These are phyloP conservation scores for Trypanosoma scelopori DNA, from an alignment of 208 protist genomes.

Conservation along the genomic window DNA sequence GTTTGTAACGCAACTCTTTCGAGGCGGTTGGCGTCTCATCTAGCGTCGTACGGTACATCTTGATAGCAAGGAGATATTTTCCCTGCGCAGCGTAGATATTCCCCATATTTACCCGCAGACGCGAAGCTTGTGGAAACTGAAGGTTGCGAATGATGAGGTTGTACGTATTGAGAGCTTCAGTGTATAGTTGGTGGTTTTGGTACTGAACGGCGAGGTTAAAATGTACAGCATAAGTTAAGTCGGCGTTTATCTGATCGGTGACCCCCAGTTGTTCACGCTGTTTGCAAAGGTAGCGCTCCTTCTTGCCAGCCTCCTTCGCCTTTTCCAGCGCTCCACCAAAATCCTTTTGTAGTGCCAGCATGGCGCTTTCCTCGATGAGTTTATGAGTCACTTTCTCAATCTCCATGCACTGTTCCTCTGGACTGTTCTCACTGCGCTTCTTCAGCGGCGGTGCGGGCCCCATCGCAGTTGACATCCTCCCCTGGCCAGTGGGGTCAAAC, in stretches of 20 bases:
- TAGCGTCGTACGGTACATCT: slow-evolving; percentile 96
- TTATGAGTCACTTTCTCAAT: slow-evolving; percentile 93
- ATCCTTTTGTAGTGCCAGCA: slow-evolving; percentile 85
- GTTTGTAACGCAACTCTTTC: slow-evolving; percentile 93
- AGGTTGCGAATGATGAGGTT: slow-evolving; percentile 95
- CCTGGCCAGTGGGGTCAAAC: slow-evolving; percentile 86
- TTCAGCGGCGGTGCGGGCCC: slow-evolving; percentile 90
- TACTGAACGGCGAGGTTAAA: slow-evolving; percentile 97
- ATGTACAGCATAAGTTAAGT: slow-evolving; percentile 95
- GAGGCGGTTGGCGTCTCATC: slow-evolving; percentile 92
- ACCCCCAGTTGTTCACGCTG: slow-evolving; percentile 90
- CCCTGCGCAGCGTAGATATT: slow-evolving; percentile 98
- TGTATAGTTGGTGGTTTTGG: slow-evolving; percentile 94
- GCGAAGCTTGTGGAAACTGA: slow-evolving; percentile 90
- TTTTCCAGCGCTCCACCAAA: slow-evolving; percentile 91
- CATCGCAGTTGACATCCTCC: slow-evolving; percentile 43
- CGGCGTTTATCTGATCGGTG: slow-evolving; percentile 94
- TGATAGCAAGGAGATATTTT: slow-evolving; percentile 95
- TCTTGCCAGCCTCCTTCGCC: slow-evolving; percentile 94
- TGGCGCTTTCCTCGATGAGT: slow-evolving; percentile 94
- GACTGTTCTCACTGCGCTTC: slow-evolving; percentile 89
- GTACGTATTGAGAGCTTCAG: slow-evolving; percentile 96
- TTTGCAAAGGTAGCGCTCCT: slow-evolving; percentile 90
- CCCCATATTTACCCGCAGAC: slow-evolving; percentile 97
- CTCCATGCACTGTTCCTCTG: slow-evolving; percentile 91